phyloP scores from a whole-genome alignment of 1,284 basidiomycete genomes.

The Cystobasidium sp. region DNA sequence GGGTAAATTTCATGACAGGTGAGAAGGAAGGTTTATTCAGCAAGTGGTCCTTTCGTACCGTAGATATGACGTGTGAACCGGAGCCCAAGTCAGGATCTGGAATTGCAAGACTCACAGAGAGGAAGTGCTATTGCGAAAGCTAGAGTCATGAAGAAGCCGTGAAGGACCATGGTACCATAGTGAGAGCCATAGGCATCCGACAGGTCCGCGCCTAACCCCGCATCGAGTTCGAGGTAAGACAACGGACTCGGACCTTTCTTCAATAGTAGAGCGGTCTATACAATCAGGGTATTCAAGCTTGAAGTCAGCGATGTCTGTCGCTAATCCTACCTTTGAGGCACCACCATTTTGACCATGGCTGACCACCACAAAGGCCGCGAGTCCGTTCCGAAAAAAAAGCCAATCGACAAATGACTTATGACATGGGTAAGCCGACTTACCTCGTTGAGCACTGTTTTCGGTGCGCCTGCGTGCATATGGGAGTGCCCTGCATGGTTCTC shows the following conservation, averaged over 20 bases:
- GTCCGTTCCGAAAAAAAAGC: neutral
- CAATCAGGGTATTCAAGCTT: neutral
- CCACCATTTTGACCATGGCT: too few relatives aligned
- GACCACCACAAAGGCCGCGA: neutral
- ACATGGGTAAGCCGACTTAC: neutral
- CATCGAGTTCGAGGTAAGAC: conserved; percentile 24
- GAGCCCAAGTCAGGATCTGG: too few relatives aligned
- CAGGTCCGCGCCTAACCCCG: conserved; percentile 14
- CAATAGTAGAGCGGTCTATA: conserved; percentile 11
- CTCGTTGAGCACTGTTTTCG: conserved; percentile 30
- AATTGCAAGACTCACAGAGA: conserved; percentile 13
- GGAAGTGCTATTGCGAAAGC: conserved; percentile 25
- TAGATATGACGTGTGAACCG: too few relatives aligned
- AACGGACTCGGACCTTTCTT: conserved; percentile 20
- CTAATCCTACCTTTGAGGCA: too few relatives aligned
- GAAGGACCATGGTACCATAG: conserved; percentile 26
- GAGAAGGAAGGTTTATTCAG: too few relatives aligned
- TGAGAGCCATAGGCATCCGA: conserved; percentile 24
- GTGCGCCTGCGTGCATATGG: conserved; percentile 29
- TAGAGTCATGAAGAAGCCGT: conserved; percentile 28
- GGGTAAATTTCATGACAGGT: neutral
- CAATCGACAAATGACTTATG: neutral
- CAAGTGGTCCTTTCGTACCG: too few relatives aligned
- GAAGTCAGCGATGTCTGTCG: too few relatives aligned
- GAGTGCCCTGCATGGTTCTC: neutral